Percentiles rank a stretch among this genome's conserved stretches.
phyloP scores from a whole-genome alignment of 1,139 yeast species.

The Magnusiomyces sp. region DNA sequence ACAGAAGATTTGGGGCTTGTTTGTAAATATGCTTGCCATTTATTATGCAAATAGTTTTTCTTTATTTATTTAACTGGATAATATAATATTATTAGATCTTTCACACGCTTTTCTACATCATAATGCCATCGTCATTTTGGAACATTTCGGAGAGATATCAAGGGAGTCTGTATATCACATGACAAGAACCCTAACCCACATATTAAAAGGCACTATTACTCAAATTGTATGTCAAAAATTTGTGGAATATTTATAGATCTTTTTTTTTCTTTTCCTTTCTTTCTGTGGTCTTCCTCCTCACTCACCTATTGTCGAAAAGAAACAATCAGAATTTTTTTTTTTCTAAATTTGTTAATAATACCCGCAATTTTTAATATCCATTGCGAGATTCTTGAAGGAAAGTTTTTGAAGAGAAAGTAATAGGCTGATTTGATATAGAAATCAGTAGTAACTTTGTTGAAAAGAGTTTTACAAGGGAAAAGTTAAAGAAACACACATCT shows the following conservation, averaged over 20 bases:
- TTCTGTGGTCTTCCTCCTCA: too few relatives aligned
- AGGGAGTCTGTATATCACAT: not conserved
- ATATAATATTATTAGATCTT: too few relatives aligned
- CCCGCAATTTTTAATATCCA: not conserved
- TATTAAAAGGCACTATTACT: not conserved
- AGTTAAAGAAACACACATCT: not conserved
- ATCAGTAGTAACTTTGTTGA: too few relatives aligned
- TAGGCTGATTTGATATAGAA: too few relatives aligned
- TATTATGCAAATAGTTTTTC: not conserved
- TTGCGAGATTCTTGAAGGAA: not conserved
- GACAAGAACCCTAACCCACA: too few relatives aligned
- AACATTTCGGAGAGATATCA: too few relatives aligned
- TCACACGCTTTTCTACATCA: too few relatives aligned
- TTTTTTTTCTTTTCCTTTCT: not conserved
- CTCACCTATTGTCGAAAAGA: not conserved
- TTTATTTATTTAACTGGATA: too few relatives aligned
- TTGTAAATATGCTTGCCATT: constrained; percentile 5
- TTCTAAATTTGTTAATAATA: not conserved
- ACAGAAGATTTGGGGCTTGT: constrained; percentile 15
- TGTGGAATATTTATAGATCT: not conserved
- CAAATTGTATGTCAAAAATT: not conserved
- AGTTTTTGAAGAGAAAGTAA: too few relatives aligned
- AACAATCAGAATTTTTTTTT: not conserved
- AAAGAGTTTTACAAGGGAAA: too few relatives aligned
- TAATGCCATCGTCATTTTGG: too few relatives aligned